Evolutionary conservation across 2,329 filamentous ascomycete genomes (phyloP).

Genomic region (Fusarium mundagurra): DNA sequence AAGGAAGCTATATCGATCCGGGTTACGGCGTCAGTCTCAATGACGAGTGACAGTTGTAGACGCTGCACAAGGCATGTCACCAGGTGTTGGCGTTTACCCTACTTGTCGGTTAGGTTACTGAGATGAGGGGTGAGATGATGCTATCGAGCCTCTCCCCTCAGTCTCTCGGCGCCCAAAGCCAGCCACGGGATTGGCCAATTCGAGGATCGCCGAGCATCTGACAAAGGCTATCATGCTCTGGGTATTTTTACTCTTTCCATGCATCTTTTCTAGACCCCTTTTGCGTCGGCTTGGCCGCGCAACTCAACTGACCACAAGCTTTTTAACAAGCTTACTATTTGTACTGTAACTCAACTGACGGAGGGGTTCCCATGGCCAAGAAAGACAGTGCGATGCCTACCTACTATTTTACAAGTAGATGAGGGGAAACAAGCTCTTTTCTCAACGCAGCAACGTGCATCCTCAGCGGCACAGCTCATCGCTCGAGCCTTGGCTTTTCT

Average conservation of each 20-base stretch:
- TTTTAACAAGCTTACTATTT: slow-evolving; percentile 28
- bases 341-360: slow-evolving; percentile 2
- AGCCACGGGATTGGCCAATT: slow-evolving; percentile 25
- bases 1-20: slow-evolving; percentile 14
- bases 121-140: slow-evolving; percentile 18
- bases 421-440: slow-evolving; percentile 30
- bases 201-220: slow-evolving; percentile 1
- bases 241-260: slow-evolving; percentile 21
- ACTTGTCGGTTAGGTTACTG: slow-evolving; percentile 7
- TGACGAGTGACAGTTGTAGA: slow-evolving; percentile 25
- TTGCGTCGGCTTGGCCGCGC: slow-evolving; percentile 28
- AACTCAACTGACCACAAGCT: slow-evolving; percentile 21
- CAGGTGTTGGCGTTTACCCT: slow-evolving; percentile 16
- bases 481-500: slow-evolving; percentile 3
- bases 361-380: slow-evolving; percentile 21
- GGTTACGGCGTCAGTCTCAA: neutral
- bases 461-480: slow-evolving; percentile 16
- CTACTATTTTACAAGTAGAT: slow-evolving; percentile 1
- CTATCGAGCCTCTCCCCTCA: slow-evolving; percentile 20
- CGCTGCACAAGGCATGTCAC: slow-evolving; percentile 27
- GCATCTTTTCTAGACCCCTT: slow-evolving; percentile 20
- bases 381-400: neutral
- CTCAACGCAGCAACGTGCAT: slow-evolving; percentile 18
- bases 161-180: slow-evolving; percentile 3
- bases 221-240: neutral